Evolutionary conservation across 495 filamentous ascomycete genomes (phyloP).

Genomic region (Aspergillus conjunctus): DNA sequence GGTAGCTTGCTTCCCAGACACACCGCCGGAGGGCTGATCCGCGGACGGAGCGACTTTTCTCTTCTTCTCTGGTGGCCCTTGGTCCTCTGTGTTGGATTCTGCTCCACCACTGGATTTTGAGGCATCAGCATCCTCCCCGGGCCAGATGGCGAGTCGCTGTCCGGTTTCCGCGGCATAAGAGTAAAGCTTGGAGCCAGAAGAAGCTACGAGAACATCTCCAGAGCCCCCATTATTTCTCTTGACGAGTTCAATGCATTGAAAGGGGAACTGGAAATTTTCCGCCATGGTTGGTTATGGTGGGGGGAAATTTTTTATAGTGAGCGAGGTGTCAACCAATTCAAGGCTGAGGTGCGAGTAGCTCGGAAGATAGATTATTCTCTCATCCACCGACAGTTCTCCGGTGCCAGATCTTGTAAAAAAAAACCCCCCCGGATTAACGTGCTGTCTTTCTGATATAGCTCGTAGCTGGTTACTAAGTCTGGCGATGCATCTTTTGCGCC

Average conservation of each 20-base stretch:
- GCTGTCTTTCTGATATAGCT: too few species aligned
- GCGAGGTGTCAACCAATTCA: too few species aligned
- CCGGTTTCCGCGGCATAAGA: conserved; percentile 48
- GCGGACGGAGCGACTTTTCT: conserved; percentile 45
- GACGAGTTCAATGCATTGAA: conserved; percentile 56
- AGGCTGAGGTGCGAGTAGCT: too few species aligned
- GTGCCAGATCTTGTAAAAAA: too few species aligned
- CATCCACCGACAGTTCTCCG: too few species aligned
- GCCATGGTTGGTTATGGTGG: conserved; percentile 22
- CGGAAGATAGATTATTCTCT: too few species aligned
- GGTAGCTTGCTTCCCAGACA: conserved; percentile 27
- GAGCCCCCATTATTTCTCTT: conserved; percentile 29
- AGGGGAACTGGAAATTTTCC: conserved; percentile 49
- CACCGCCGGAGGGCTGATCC: conserved; percentile 26
- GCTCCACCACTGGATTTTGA: conserved; percentile 17
- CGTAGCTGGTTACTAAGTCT: too few species aligned
- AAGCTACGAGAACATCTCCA: conserved; percentile 53
- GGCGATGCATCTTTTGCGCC: conserved; percentile 2
- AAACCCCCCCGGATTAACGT: too few species aligned
- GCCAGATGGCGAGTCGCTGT: conserved; percentile 53
- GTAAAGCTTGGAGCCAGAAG: conserved; percentile 57
- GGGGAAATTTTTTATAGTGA: conserved; percentile 2
- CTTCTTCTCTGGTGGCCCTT: conserved; percentile 54
- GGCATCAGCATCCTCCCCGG: conserved; percentile 33
- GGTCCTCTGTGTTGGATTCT: conserved; percentile 30